Percentiles rank a stretch among this genome's conserved stretches.
phyloP scores from a whole-genome alignment of 2,329 filamentous ascomycete genomes.

The Alternaria sp. region DNA sequence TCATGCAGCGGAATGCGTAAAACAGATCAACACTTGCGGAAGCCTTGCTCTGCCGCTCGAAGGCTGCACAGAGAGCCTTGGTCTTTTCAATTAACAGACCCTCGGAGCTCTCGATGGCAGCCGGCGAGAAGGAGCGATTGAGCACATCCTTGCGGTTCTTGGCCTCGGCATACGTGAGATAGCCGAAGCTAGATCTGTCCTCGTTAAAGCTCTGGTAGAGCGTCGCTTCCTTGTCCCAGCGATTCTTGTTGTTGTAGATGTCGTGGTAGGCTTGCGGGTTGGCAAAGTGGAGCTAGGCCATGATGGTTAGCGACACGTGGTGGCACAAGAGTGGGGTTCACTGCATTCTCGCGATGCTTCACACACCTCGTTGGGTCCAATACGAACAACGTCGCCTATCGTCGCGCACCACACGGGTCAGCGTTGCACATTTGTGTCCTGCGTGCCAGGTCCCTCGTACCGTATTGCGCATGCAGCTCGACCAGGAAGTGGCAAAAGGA shows the following conservation, averaged over 20 bases:
- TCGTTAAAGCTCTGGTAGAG: conserved; percentile 52
- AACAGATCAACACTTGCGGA: conserved; percentile 28
- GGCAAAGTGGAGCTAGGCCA: conserved; percentile 51
- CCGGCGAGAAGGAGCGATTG: conserved; percentile 51
- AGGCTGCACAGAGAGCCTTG: conserved; percentile 39
- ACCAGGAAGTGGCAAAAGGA: conserved; percentile 38
- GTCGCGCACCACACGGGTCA: conserved; percentile 8
- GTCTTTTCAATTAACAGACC: conserved; percentile 47
- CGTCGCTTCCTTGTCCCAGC: conserved; percentile 51
- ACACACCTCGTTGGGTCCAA: conserved; percentile 34
- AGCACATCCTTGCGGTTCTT: conserved; percentile 53
- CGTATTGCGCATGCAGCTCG: conserved; percentile 35
- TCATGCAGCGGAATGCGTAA: conserved; percentile 31
- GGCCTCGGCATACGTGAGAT: conserved; percentile 47
- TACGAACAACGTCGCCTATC: conserved; percentile 34
- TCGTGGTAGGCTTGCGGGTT: conserved; percentile 52
- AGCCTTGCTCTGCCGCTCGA: conserved; percentile 32
- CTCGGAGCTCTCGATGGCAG: conserved; percentile 47
- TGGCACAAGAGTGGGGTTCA: not conserved
- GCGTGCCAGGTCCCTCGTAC: conserved; percentile 12
- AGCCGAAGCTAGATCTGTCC: conserved; percentile 53
- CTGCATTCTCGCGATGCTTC: conserved; percentile 14
- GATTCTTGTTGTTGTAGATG: conserved; percentile 51
- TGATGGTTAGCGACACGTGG: conserved; percentile 5
- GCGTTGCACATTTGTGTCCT: not conserved